Evolutionary conservation across 257 asterid genomes (phyloP).

Genomic region (Primulina huaijiensis): DNA sequence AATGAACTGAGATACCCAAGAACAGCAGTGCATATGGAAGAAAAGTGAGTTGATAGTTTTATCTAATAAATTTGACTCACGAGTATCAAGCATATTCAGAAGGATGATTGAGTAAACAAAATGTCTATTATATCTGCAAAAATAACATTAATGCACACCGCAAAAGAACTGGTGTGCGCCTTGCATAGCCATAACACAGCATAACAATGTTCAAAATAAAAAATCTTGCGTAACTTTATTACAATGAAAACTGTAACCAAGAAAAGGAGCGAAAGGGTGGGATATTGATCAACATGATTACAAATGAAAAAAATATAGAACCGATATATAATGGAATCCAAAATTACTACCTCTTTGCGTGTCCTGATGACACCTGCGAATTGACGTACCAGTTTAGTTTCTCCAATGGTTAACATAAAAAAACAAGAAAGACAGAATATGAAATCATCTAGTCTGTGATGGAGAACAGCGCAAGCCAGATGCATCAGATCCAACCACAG

Average conservation of each 20-base stretch:
- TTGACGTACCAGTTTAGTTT: not conserved
- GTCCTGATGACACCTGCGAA: constrained; percentile 12
- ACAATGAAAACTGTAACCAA: constrained; percentile 34
- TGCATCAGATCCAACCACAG: constrained; percentile 57
- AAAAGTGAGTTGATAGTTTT: too few relatives aligned
- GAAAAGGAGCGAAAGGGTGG: constrained; percentile 16
- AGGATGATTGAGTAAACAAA: constrained; percentile 11
- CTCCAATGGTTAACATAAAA: not conserved
- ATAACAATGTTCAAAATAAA: constrained; percentile 30
- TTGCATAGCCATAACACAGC: constrained; percentile 21
- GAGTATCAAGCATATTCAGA: not conserved
- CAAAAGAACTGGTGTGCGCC: constrained; percentile 13
- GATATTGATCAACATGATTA: constrained; percentile 21
- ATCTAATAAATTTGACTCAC: not conserved
- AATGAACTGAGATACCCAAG: not conserved
- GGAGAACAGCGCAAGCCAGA: constrained; percentile 65
- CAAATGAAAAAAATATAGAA: constrained; percentile 6
- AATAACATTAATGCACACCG: constrained; percentile 15
- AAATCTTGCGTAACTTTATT: constrained; percentile 39
- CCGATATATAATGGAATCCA: not conserved
- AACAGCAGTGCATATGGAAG: not conserved
- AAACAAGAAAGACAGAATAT: not conserved
- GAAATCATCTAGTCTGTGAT: constrained; percentile 47
- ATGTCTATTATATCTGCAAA: constrained; percentile 36
- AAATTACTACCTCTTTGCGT: constrained; percentile 28